A percentile compares a stretch with the other conserved stretches of the same genome.
Evolutionary conservation across 2,329 filamentous ascomycete species (phyloP).

Genomic region (Beauveria caledonica): DNA sequence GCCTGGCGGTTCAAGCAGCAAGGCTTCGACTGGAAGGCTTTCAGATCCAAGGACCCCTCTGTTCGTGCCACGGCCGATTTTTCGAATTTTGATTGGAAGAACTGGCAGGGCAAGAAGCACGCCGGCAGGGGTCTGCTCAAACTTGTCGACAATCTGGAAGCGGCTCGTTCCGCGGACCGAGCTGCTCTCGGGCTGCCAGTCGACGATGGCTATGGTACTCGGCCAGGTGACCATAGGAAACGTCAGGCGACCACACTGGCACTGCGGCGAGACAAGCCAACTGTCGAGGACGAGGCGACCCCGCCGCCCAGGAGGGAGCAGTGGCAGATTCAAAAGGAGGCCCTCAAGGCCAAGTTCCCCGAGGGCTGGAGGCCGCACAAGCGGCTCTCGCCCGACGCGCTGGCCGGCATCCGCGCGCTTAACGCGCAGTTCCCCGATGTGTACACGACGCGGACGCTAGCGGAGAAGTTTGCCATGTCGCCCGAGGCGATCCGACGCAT

Average conservation of each 20-base stretch:
- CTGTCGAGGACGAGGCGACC: neutral
- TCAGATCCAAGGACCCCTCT: neutral
- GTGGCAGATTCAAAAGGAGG: constrained; percentile 73
- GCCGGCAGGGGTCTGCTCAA: neutral
- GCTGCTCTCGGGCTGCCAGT: neutral
- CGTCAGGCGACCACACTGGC: too few relatives aligned
- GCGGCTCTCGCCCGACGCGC: constrained; percentile 80
- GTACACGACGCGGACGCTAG: constrained; percentile 67
- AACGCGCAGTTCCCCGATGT: constrained; percentile 67
- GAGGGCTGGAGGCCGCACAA: constrained; percentile 78
- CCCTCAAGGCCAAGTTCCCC: constrained; percentile 69
- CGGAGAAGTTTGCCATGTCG: constrained; percentile 76
- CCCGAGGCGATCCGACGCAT: constrained; percentile 83
- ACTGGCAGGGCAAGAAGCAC: constrained; percentile 5
- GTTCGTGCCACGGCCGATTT: neutral
- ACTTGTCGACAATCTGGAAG: constrained; percentile 1
- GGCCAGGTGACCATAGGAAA: neutral
- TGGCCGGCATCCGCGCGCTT: constrained; percentile 81
- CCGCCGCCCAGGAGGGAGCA: constrained; percentile 28
- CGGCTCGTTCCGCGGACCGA: neutral
- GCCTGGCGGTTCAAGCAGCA: constrained; percentile 6
- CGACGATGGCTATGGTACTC: neutral
- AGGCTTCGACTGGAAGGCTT: constrained; percentile 9
- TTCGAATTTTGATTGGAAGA: constrained; percentile 5
- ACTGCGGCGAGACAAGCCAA: too few relatives aligned